Base-by-base conservation (phyloP, 164 flowering plant genomes). In the Amborella trichopoda region DNA sequence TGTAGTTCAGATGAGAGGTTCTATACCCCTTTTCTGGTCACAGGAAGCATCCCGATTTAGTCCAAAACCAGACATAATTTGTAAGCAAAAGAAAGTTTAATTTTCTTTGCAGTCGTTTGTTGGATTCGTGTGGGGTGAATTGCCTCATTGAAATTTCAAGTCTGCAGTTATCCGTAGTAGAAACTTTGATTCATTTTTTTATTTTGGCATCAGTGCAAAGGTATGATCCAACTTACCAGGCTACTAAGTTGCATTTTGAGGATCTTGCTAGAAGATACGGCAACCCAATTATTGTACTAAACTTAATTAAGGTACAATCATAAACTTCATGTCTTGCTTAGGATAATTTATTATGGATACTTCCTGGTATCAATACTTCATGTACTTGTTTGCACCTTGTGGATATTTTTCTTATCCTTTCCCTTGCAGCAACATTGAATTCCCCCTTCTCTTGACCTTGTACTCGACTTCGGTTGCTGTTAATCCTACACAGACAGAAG, bases 1-100 rank as follows among this genome's bases (percentile, higher is more conserved):
- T 46, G 82, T 84, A 58, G 95, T 87, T 46, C 99, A 91, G 63
- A 87, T 87, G 96, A 76, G 96, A 43, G 99, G 99, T 49, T 91
- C 96, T 51, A 91, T 91, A 57, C 99, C 99, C 3, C 96, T 91
- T 39, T 91, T 91, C 52, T 91, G 99, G 99, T 91, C 99, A 3
- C 99, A 91, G 66, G 99, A 91, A 68, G 94, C 86, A 52, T 87
- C 96, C 20, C 70, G 90, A 71, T 80, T 91, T 43, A 90, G 95
- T 64, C 96, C 96, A 27, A 91, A 91, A 58, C 99, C 96, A 66
- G 98, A 91, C 64, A 91, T 91, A 18, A 83, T 87, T 34, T 73
- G 98, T 90, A 64, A 70, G 84, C 40, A 22, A 37, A 37, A 37
- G 40, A 37, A 6, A 14, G 14, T 37, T 37, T 37, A 13, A 30